Evolutionary conservation across 2,329 filamentous ascomycete species (phyloP).

Genomic region (Fusarium marasasianum): DNA sequence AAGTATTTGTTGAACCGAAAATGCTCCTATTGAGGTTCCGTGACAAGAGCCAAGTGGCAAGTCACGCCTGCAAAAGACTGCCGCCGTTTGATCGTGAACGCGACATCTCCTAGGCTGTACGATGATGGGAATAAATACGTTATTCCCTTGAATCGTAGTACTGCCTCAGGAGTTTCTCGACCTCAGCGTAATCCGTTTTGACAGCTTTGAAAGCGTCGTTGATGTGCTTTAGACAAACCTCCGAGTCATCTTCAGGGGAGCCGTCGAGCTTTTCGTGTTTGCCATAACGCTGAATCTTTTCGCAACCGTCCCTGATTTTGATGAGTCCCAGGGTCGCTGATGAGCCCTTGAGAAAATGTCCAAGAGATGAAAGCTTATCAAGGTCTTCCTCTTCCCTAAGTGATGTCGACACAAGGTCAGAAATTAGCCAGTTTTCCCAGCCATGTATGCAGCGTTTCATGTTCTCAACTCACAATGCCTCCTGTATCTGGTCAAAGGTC

Average conservation of each 20-base stretch:
- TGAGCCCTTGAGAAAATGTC: conserved; percentile 97
- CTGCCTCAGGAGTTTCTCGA: conserved; percentile 73
- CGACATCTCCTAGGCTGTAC: conserved; percentile 10
- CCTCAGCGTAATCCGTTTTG: conserved; percentile 80
- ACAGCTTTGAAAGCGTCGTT: conserved; percentile 74
- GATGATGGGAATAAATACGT: background rate
- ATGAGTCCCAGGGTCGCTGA: conserved; percentile 91
- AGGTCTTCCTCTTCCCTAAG: conserved; percentile 74
- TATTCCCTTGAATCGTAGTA: conserved; percentile 62
- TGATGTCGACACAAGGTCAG: background rate
- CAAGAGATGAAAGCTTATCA: conserved; percentile 79
- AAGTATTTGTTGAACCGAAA: conserved; percentile 16
- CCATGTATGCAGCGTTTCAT: background rate
- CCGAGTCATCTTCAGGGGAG: conserved; percentile 70
- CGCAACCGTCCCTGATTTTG: conserved; percentile 92
- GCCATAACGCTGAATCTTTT: conserved; percentile 95
- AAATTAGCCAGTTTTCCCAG: background rate
- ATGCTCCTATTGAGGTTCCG: background rate
- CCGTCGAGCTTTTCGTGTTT: conserved; percentile 84
- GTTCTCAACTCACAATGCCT: conserved; percentile 74
- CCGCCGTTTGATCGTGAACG: background rate
- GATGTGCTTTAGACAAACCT: conserved; percentile 75
- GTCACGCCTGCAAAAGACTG: conserved; percentile 9
- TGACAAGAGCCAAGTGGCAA: background rate
- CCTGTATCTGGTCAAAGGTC: conserved; percentile 88